Percentiles rank a stretch among this genome's conserved stretches.
These are phyloP conservation scores for Leptosphaerulina australis DNA, from an alignment of 2,329 filamentous ascomycete genomes.

Conservation along the genomic window DNA sequence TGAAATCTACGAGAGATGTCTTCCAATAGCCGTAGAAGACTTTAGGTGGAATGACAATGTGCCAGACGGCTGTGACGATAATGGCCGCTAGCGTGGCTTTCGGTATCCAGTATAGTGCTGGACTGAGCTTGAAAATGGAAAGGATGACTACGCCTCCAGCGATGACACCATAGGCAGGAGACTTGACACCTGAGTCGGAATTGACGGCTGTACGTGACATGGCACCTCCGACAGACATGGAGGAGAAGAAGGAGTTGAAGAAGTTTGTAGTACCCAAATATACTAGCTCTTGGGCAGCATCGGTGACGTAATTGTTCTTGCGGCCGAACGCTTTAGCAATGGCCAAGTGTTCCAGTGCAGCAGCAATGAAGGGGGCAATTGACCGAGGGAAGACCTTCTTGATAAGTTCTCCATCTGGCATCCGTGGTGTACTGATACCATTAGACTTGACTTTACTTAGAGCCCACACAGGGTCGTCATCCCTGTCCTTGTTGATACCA, in stretches of 20 bases:
- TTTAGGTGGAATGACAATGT: slow-evolving; percentile 63
- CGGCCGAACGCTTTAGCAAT: slow-evolving; percentile 69
- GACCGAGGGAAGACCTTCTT: slow-evolving; percentile 60
- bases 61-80: slow-evolving; percentile 69
- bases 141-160: slow-evolving; percentile 67
- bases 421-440: slow-evolving; percentile 59
- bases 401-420: slow-evolving; percentile 58
- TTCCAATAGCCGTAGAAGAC: slow-evolving; percentile 70
- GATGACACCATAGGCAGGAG: slow-evolving; percentile 65
- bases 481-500: slow-evolving; percentile 61
- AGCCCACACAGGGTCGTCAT: slow-evolving; percentile 59
- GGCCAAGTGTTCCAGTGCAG: slow-evolving; percentile 67
- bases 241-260: slow-evolving; percentile 68
- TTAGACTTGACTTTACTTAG: slow-evolving; percentile 64
- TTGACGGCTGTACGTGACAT: slow-evolving; percentile 73
- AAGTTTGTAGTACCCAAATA: slow-evolving; percentile 68
- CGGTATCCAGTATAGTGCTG: slow-evolving; percentile 70
- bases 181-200: slow-evolving; percentile 66
- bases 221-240: slow-evolving; percentile 69
- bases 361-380: slow-evolving; percentile 67
- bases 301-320: slow-evolving; percentile 66
- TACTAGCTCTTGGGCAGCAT: slow-evolving; percentile 69
- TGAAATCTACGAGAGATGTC: slow-evolving; percentile 68
- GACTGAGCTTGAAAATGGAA: slow-evolving; percentile 66
- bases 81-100: slow-evolving; percentile 69